Base-by-base conservation (phyloP, 805 yeast genomes). In the Hanseniaspora mollemarum region DNA sequence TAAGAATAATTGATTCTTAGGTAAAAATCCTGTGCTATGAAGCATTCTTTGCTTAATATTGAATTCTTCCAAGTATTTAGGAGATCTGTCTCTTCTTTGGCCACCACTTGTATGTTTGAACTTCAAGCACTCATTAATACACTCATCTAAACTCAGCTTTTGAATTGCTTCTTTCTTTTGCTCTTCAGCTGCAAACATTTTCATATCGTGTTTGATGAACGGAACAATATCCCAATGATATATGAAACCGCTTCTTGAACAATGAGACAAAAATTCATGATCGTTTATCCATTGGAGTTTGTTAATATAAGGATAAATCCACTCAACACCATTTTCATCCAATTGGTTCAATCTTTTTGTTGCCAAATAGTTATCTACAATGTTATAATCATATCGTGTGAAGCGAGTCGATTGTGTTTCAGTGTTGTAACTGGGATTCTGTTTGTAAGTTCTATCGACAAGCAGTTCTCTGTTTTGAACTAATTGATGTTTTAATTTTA, bases 241-340 rank as follows among this genome's bases (percentile, higher is more conserved):
- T 2, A 46, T 31, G 18, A 28, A 46, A 2, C 51, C 51, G 26
- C 51, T 46, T 18, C 51, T 33, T 12, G 51, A 46, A 19, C 51
- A 46, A n/a, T 29, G 31, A 9, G 45, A 21, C n/a, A 25, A 16
- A 15, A 46, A 46, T 16, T 25, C 28, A 15, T 10, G 19, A 2
- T 28, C 32, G 13, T 21, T 32, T 6, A 33, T 19, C 51, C 51
- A 46, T 16, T 16, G 5, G 1, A 46, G 3, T 10, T 32, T 40
- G 40, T 46, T 46, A 4, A 46, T 39, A 25, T 37, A 46, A 3
- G 51, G 51, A 22, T 40, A 40, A 15, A 46, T 31, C 51, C 51
- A 46, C 18, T 46, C 51, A 31, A 46, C 51, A 24, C 51, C 51
- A 16, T 46, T 46, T 24, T 46, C 51, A 40, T 46, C 51, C 9